Evolutionary conservation across 768 basidiomycete genomes (phyloP), one percentile per base, ranked within the genome.

Genomic region (Boletus sensibilis): DNA sequence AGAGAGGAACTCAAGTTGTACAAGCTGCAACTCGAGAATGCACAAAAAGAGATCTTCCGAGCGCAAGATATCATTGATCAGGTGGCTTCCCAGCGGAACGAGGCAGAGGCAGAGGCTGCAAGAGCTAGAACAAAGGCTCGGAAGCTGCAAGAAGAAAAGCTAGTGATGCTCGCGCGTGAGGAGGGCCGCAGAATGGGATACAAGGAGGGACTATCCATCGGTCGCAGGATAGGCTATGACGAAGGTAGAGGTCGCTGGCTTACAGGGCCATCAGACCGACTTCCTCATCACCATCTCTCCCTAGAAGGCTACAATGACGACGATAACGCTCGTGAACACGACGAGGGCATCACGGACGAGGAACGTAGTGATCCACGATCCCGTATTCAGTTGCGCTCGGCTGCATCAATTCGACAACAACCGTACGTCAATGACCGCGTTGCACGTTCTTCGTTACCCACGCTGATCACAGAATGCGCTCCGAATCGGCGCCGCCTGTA

Each of bases 41-140:
- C 79, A 0, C 76, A 79, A 57, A 68, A 70, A 31, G 78, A 81
- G 57, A 75, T 82, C 27, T 65, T 68, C 41, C 71, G 76, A 2
- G 78, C 76, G 0, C 76, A 78, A 49, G 73, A 74, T 25, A 70
- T 78, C 38, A 71, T 81, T 34, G 72, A 75, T 65, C 73, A 75
- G 47, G 68, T 78, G 29, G 75, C 78, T 44, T 64, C 70, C 4
- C 71, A 77, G 61, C 72, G 78, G 23, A 71, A 76, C 50, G 75
- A 74, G 55, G 79, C 79, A 5, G 80, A 81, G 53, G 74, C 77
- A 0, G 70, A 74, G 9, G 79, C 80, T 1, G 73, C 80, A 2
- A 67, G 68, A 23, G 78, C 78, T 4, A 72, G 79, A 45, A 72
- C 76, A n/a, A 75, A 68, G 39, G 79, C 79, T 6, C 71, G 80